These are phyloP conservation scores for Hondaea fermentalgiana DNA, from an alignment of 108 stramenopile genomes.

Conservation along the genomic window DNA sequence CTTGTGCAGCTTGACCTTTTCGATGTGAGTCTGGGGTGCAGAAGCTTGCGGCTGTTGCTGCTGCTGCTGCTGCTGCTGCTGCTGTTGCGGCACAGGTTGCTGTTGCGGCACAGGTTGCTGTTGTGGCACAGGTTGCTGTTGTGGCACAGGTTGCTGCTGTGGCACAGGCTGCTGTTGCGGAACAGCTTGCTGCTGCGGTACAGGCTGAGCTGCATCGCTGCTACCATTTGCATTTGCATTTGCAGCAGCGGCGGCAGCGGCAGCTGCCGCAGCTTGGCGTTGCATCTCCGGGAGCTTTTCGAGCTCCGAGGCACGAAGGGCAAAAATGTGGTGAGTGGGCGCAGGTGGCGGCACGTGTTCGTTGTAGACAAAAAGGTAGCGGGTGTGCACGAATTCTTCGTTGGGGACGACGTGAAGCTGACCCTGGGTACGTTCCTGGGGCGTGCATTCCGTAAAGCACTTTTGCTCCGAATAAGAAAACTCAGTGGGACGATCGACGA, in stretches of 20 bases:
- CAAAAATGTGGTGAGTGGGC: constrained; percentile 17
- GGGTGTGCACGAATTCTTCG: not conserved
- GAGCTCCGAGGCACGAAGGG: not conserved
- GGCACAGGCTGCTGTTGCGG: not conserved
- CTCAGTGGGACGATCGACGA: not conserved
- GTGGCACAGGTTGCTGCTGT: not conserved
- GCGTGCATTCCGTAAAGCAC: constrained; percentile 15
- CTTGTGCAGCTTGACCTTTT: too few species aligned
- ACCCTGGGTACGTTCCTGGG: not conserved
- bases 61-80: too few species aligned
- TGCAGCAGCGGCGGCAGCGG: too few species aligned
- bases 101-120: too few species aligned
- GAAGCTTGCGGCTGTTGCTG: too few species aligned
- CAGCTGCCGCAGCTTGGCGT: not conserved
- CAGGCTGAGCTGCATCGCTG: too few species aligned
- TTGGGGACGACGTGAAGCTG: constrained; percentile 10
- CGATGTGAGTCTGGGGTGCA: too few species aligned
- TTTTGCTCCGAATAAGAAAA: constrained; percentile 11
- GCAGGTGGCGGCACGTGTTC: not conserved
- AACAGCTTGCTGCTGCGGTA: not conserved
- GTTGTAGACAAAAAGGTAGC: constrained; percentile 20
- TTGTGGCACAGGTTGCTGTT: not conserved
- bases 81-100: too few species aligned
- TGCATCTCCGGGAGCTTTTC: constrained; percentile 11
- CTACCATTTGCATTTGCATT: too few species aligned